Evolutionary conservation across 2,329 filamentous ascomycete genomes (phyloP), one percentile per base, ranked within the genome.

Genomic region (Apiospora phragmitis): DNA sequence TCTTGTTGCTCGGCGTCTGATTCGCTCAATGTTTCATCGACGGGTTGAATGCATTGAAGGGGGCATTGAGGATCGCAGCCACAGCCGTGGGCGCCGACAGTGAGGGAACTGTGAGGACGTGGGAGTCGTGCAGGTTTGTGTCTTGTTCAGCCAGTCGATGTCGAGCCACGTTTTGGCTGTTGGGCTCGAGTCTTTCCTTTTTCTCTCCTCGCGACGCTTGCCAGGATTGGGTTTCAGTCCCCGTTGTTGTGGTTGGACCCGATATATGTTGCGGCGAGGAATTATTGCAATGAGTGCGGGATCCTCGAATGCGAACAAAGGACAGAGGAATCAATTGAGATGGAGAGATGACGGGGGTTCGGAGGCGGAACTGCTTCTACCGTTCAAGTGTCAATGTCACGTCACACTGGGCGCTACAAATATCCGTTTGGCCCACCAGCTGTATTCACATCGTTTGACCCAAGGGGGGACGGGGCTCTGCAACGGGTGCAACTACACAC

Each of bases 11-110:
- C 72, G 70, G 72, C 73, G 75, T 71, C 69, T 75, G 74, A 75
- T 75, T 76, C 74, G 74, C 74, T 69, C 76, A 71, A 75, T 74
- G 72, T 72, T 72, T 74, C 72, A 71, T 74, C 70, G 42, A 62
- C 21, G 55, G 55, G 29, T 62, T 62, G 55, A 62, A 76, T 72
- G 73, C 74, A 75, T 76, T 71, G 73, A 62, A 62, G 32, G 32
- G 55, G 55, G 32, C 55, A 62, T 62, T n/a, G 55, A 38, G 55
- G 55, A 62, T 62, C 55, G 55, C 55, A 62, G 55, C 55, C 55
- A 62, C 55, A 38, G 55, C 55, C 55, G 55, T 62, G 55, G 55
- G 35, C 24, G 29, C 55, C 16, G 29, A 62, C 32, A 62, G 55
- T 38, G 32, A 62, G 35, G 18, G 18, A n/a, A n/a, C 55, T 62